phyloP scores from a whole-genome alignment of 768 basidiomycete genomes.

The Tricholoma bakamatsutake region DNA sequence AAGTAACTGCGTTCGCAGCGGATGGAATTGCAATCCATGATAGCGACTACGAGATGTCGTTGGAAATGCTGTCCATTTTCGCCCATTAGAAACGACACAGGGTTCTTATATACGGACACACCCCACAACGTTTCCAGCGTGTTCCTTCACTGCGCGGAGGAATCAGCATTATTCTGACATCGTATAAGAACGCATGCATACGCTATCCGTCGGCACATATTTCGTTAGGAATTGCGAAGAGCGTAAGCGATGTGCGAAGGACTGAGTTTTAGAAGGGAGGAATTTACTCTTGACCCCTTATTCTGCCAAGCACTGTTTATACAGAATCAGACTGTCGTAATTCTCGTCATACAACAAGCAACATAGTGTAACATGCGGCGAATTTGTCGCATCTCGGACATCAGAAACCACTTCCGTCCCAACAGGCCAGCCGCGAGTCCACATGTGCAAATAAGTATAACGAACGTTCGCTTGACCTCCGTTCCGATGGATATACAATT shows the following conservation, averaged over 20 bases:
- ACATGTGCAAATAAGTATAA: slow-evolving; percentile 31
- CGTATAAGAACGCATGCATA: slow-evolving; percentile 31
- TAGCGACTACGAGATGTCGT: slow-evolving; percentile 65
- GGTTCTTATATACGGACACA: slow-evolving; percentile 23
- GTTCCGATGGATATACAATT: slow-evolving; percentile 30
- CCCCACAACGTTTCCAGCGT: slow-evolving; percentile 66
- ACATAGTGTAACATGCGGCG: slow-evolving; percentile 19
- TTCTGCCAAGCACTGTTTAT: background rate
- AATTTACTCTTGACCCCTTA: background rate
- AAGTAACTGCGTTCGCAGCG: slow-evolving; percentile 59
- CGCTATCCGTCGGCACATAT: slow-evolving; percentile 76
- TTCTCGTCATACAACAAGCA: background rate
- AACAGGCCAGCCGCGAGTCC: slow-evolving; percentile 28
- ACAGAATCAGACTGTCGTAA: slow-evolving; percentile 10
- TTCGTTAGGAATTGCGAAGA: background rate
- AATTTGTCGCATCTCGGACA: slow-evolving; percentile 21
- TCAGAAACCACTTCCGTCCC: slow-evolving; percentile 26
- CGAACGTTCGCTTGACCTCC: slow-evolving; percentile 23
- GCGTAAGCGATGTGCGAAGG: slow-evolving; percentile 5
- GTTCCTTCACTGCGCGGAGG: slow-evolving; percentile 58
- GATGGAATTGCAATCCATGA: slow-evolving; percentile 65
- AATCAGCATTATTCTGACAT: slow-evolving; percentile 7
- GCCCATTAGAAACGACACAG: background rate
- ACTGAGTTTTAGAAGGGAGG: background rate
- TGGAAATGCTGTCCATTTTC: slow-evolving; percentile 60